Conservation (phyloP, 768 basidiomycete species). For the Kwoniella pini region DNA sequence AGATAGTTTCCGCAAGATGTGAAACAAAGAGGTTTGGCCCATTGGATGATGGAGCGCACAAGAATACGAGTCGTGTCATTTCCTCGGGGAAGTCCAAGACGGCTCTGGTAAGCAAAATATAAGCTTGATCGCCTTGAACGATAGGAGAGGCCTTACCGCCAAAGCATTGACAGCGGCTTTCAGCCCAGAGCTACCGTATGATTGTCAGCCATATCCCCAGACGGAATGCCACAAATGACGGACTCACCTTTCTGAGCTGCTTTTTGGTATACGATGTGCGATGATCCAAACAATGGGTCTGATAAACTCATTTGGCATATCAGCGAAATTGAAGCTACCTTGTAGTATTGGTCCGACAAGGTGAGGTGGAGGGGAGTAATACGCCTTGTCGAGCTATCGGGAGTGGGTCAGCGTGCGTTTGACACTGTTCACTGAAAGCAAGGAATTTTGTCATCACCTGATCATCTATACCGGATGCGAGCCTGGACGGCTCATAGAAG, state of each 20-base stretch:
- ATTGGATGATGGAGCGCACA: constrained; percentile 37
- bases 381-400: constrained; percentile 2
- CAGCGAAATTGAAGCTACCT: constrained; percentile 29
- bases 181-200: constrained; percentile 29
- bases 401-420: neutral
- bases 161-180: constrained; percentile 43
- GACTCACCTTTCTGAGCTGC: constrained; percentile 33
- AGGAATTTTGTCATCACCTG: neutral
- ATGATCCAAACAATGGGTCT: constrained; percentile 40
- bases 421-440: neutral
- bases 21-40: constrained; percentile 35
- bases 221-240: neutral
- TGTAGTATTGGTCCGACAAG: constrained; percentile 22
- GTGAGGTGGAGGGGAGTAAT: constrained; percentile 13
- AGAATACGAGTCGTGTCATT: constrained; percentile 15
- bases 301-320: constrained; percentile 31
- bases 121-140: neutral
- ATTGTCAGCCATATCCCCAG: neutral
- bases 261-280: constrained; percentile 33
- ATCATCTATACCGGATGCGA: neutral
- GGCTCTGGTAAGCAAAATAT: constrained; percentile 14
- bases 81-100: constrained; percentile 21
- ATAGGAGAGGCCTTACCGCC: constrained; percentile 25
- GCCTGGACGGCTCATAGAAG: neutral
- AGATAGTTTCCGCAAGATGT: constrained; percentile 52